Evolutionary conservation across 1,139 yeast genomes (phyloP).

Genomic region (Lizanozyma gosingica): DNA sequence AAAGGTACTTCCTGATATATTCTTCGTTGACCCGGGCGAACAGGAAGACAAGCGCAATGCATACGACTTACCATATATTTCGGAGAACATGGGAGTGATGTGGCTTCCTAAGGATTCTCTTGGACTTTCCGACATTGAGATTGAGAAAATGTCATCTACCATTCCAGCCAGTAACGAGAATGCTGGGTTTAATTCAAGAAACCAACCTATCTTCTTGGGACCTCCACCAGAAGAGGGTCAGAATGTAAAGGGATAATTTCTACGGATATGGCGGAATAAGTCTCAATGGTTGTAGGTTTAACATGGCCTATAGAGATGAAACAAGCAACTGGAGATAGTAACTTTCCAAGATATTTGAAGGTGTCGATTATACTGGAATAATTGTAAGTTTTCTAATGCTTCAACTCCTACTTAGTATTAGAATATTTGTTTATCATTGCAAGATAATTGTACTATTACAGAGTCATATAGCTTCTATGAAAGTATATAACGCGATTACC

Average conservation of each 20-base stretch:
- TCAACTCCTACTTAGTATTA: too few species aligned
- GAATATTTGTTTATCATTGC: too few species aligned
- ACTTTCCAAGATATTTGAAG: too few species aligned
- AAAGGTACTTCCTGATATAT: conserved; percentile 44
- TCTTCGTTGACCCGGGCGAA: conserved; percentile 20
- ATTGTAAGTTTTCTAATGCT: too few species aligned
- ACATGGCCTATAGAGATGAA: too few species aligned
- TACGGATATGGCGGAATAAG: too few species aligned
- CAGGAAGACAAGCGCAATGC: conserved; percentile 30
- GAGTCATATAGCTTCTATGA: too few species aligned
- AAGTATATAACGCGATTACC: too few species aligned
- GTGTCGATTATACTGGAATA: too few species aligned
- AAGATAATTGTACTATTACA: too few species aligned
- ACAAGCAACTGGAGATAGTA: too few species aligned
- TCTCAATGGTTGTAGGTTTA: too few species aligned
- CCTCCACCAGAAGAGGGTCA: conserved; percentile 48
- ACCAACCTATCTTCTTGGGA: conserved; percentile 44
- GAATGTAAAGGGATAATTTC: background rate
- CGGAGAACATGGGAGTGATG: conserved; percentile 56
- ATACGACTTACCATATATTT: conserved; percentile 66
- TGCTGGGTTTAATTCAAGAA: conserved; percentile 54
- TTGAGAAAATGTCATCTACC: conserved; percentile 37
- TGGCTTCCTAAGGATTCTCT: conserved; percentile 87
- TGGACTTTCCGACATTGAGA: conserved; percentile 63
- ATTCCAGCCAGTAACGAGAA: conserved; percentile 59